Evolutionary conservation across 2,329 filamentous ascomycete species (phyloP).

Genomic region (Cladorrhinum sp.): DNA sequence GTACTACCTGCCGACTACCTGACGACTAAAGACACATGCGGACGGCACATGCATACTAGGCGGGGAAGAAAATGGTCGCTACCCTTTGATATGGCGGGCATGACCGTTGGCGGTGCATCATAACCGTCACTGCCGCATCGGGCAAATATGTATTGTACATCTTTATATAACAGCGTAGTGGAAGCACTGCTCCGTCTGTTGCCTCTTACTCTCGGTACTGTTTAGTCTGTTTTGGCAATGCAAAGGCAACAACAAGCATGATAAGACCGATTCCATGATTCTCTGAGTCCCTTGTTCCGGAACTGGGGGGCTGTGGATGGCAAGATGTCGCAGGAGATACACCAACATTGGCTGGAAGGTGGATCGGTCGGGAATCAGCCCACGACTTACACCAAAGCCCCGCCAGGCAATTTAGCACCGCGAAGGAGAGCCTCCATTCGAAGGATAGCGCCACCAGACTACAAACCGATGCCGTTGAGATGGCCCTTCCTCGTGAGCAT

Average conservation of each 20-base stretch:
- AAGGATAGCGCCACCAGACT: slow-evolving; percentile 15
- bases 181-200: no score
- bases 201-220: no score
- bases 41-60: not conserved
- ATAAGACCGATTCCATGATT: not conserved
- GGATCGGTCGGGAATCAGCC: no score
- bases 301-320: not conserved
- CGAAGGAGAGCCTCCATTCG: slow-evolving; percentile 1
- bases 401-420: slow-evolving; percentile 1
- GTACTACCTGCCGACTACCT: not conserved
- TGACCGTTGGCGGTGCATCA: no score
- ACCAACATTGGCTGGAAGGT: no score
- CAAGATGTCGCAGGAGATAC: not conserved
- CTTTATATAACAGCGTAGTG: no score
- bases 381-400: not conserved
- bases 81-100: no score
- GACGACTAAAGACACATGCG: not conserved
- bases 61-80: no score
- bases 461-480: slow-evolving; percentile 20
- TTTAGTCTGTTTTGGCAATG: no score
- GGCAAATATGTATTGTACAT: no score
- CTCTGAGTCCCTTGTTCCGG: not conserved
- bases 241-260: not conserved
- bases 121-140: no score
- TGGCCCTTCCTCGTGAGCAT: slow-evolving; percentile 18